Conservation (phyloP, 208 protist genomes). For the Crithidia thermophila region DNA sequence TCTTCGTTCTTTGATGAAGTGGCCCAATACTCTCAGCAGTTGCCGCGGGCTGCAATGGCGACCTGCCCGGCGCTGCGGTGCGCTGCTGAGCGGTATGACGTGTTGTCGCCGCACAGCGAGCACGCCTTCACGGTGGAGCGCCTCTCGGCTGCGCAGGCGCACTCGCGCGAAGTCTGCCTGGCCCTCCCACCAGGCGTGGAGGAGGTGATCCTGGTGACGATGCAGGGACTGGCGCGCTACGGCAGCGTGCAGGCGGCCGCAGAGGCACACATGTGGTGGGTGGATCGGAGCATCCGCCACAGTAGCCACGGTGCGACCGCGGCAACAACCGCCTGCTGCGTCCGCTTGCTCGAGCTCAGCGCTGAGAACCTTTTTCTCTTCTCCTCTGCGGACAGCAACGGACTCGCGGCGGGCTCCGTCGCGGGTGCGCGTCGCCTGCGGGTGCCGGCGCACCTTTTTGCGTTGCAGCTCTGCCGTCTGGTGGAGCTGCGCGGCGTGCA, state of each 20-base stretch:
- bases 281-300: slow-evolving; percentile 16
- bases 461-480: slow-evolving; percentile 17
- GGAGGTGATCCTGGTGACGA: slow-evolving; percentile 27
- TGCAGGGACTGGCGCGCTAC: not conserved
- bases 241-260: not conserved
- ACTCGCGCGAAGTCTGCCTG: not conserved
- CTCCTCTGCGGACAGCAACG: slow-evolving; percentile 10
- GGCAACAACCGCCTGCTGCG: not conserved
- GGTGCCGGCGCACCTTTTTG: slow-evolving; percentile 18
- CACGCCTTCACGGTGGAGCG: slow-evolving; percentile 5
- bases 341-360: slow-evolving; percentile 10
- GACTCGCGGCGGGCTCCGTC: not conserved
- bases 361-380: slow-evolving; percentile 13
- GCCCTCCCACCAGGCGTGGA: not conserved
- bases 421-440: not conserved
- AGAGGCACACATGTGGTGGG: slow-evolving; percentile 32
- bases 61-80: not conserved
- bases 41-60: slow-evolving; percentile 10
- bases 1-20: not conserved
- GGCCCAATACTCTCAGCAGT: not conserved
- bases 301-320: not conserved
- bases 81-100: not conserved
- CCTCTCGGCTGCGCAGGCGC: not conserved
- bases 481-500: slow-evolving; percentile 20
- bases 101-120: not conserved